A percentile compares a stretch with the other conserved stretches of the same genome.
Conservation (phyloP, 225 moss, liverwort and hornwort species). For the Sphagnum contortum region DNA sequence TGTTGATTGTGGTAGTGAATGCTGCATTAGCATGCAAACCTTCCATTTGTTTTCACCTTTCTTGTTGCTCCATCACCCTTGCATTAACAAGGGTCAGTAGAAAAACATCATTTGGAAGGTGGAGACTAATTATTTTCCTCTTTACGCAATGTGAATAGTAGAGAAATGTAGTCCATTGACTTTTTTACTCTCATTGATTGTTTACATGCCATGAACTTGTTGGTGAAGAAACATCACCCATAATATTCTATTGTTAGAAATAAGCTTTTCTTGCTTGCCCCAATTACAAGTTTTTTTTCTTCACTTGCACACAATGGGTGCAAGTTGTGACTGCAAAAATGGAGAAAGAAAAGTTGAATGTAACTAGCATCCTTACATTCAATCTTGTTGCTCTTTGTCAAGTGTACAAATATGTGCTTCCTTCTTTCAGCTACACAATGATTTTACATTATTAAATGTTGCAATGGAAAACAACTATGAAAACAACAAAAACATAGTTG, state of each 20-base stretch:
- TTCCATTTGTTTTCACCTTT: constrained; percentile 50
- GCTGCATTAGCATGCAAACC: constrained; percentile 34
- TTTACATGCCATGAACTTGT: too few relatives aligned
- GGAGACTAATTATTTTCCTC: background rate
- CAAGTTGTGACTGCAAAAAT: constrained; percentile 62
- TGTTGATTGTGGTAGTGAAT: constrained; percentile 58
- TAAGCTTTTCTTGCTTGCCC: too few relatives aligned
- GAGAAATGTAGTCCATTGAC: background rate
- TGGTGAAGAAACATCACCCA: too few relatives aligned
- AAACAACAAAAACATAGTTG: too few relatives aligned
- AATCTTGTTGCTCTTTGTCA: constrained; percentile 69
- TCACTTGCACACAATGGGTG: constrained; percentile 5
- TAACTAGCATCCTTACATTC: constrained; percentile 41
- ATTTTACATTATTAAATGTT: too few relatives aligned
- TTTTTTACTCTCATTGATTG: background rate
- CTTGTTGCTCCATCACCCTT: constrained; percentile 62
- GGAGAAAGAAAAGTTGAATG: constrained; percentile 33
- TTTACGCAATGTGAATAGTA: too few relatives aligned
- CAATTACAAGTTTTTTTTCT: background rate
- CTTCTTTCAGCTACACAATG: too few relatives aligned
- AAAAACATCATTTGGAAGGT: constrained; percentile 88
- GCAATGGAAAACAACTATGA: too few relatives aligned
- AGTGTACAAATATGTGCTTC: constrained; percentile 21
- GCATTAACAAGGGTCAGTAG: constrained; percentile 57
- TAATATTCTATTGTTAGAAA: too few relatives aligned